Evolutionary conservation across 306 rosid species (phyloP).

Genomic region (Adenanthera pavonina): DNA sequence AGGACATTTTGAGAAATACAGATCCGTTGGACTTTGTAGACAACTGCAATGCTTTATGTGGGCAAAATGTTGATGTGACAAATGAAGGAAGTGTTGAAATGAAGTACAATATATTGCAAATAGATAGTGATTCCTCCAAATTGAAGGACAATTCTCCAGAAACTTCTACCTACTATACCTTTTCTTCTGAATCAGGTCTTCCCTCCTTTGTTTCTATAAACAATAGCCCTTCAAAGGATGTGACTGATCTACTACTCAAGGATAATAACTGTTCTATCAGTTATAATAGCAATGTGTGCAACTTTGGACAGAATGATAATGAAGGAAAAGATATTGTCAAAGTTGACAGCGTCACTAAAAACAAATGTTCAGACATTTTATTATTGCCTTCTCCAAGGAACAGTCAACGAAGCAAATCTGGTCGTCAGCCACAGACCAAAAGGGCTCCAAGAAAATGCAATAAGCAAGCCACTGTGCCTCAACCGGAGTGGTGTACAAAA

Average conservation of each 20-base stretch:
- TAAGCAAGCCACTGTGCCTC: slow-evolving; percentile 48
- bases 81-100: slow-evolving; percentile 25
- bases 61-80: slow-evolving; percentile 26
- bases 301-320: slow-evolving; percentile 45
- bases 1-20: neutral
- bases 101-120: no score
- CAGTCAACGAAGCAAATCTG: slow-evolving; percentile 53
- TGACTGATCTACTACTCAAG: slow-evolving; percentile 31
- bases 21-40: neutral
- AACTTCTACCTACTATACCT: slow-evolving; percentile 18
- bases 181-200: slow-evolving; percentile 51
- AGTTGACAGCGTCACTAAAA: slow-evolving; percentile 54
- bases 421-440: slow-evolving; percentile 57
- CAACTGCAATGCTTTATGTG: slow-evolving; percentile 15
- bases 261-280: slow-evolving; percentile 47
- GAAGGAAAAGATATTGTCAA: slow-evolving; percentile 52
- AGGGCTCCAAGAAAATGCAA: slow-evolving; percentile 66
- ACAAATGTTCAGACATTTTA: slow-evolving; percentile 31
- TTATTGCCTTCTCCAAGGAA: slow-evolving; percentile 57
- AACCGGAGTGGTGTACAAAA: slow-evolving; percentile 41
- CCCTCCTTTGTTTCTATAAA: slow-evolving; percentile 43
- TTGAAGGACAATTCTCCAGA: neutral
- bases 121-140: no score
- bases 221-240: slow-evolving; percentile 49
- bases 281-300: slow-evolving; percentile 41